phyloP scores from a whole-genome alignment of 2,329 filamentous ascomycete genomes.

The Alternaria postmessia region DNA sequence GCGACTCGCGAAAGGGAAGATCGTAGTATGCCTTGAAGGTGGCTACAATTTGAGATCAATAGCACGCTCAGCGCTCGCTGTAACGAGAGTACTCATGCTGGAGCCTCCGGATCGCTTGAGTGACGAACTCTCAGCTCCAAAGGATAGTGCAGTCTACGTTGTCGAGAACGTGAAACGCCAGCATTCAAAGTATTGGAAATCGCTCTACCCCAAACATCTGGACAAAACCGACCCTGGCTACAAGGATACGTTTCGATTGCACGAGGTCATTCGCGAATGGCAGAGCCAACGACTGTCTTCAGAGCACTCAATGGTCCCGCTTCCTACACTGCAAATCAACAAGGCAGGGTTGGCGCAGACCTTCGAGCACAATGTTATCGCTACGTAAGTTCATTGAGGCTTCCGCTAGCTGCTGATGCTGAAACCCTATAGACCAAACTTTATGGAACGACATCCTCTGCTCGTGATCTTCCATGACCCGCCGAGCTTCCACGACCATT shows the following conservation, averaged over 20 bases:
- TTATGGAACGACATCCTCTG: constrained; percentile 72
- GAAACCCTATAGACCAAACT: constrained; percentile 62
- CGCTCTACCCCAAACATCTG: constrained; percentile 74
- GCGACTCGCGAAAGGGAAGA: constrained; percentile 87
- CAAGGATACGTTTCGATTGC: constrained; percentile 64
- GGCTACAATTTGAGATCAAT: constrained; percentile 96
- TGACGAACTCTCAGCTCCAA: constrained; percentile 56
- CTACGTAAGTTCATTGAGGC: constrained; percentile 63
- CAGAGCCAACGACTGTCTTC: constrained; percentile 76
- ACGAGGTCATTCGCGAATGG: constrained; percentile 80
- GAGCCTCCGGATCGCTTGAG: constrained; percentile 77
- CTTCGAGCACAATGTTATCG: constrained; percentile 86
- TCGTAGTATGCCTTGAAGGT: constrained; percentile 92
- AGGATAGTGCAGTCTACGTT: constrained; percentile 60
- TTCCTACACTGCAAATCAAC: constrained; percentile 78
- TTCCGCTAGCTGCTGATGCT: background rate
- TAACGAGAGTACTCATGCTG: constrained; percentile 92
- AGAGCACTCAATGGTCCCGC: constrained; percentile 77
- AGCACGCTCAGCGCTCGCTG: constrained; percentile 88
- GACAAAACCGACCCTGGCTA: constrained; percentile 39
- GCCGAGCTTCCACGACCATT: constrained; percentile 55
- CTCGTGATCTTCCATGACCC: constrained; percentile 92
- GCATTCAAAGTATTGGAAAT: constrained; percentile 81
- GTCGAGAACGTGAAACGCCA: constrained; percentile 65
- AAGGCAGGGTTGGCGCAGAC: constrained; percentile 75